These are phyloP conservation scores for Fusarium algeriense DNA, from an alignment of 2,329 filamentous ascomycete genomes.

Conservation along the genomic window DNA sequence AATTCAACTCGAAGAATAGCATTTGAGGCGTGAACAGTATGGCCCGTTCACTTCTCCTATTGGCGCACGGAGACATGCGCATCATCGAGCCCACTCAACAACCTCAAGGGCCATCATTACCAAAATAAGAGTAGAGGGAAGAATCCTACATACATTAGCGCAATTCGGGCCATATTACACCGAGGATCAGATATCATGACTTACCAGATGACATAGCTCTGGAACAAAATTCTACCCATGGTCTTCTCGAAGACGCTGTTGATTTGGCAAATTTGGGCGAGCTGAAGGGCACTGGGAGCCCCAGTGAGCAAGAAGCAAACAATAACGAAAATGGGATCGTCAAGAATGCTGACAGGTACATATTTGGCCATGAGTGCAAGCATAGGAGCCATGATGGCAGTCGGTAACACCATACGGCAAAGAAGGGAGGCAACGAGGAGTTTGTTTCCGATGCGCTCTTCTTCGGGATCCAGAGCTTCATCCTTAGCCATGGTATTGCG, in stretches of 20 bases:
- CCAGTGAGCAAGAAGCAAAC: slow-evolving; percentile 97
- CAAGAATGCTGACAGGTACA: slow-evolving; percentile 91
- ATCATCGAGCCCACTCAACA: slow-evolving; percentile 80
- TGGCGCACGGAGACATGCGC: neutral
- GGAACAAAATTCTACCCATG: slow-evolving; percentile 93
- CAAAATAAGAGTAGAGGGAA: slow-evolving; percentile 90
- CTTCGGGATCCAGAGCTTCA: slow-evolving; percentile 75
- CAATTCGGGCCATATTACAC: slow-evolving; percentile 12
- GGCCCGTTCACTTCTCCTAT: neutral
- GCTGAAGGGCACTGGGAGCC: slow-evolving; percentile 90
- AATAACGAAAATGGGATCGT: slow-evolving; percentile 97
- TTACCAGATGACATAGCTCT: slow-evolving; percentile 88
- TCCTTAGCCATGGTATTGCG: slow-evolving; percentile 85
- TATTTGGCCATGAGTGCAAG: slow-evolving; percentile 90
- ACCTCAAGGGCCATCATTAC: slow-evolving; percentile 94
- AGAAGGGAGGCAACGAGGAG: slow-evolving; percentile 88
- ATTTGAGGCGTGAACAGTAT: neutral
- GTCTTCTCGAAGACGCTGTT: slow-evolving; percentile 96
- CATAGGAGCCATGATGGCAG: slow-evolving; percentile 90
- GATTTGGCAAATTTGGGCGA: slow-evolving; percentile 98
- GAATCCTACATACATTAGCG: slow-evolving; percentile 72
- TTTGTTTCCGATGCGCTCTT: slow-evolving; percentile 75
- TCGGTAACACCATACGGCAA: slow-evolving; percentile 92
- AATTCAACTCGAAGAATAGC: neutral
- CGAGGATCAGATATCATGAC: slow-evolving; percentile 51